Evolutionary conservation across 2,329 filamentous ascomycete species (phyloP).

Genomic region (Aspergillus intermedius): DNA sequence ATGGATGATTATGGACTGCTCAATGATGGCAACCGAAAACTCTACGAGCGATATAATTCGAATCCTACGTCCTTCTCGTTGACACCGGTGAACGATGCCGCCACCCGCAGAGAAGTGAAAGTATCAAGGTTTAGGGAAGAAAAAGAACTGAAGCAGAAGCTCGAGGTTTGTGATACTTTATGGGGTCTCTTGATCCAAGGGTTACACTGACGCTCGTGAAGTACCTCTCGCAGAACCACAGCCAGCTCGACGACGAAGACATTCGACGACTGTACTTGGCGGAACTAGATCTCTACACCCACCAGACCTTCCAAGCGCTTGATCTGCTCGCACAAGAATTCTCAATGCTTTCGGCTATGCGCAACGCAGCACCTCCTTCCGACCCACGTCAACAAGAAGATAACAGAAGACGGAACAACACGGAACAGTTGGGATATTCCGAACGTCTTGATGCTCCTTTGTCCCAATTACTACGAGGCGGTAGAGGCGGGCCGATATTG

Average conservation of each 20-base stretch:
- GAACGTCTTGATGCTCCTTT: slow-evolving; percentile 67
- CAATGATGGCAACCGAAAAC: slow-evolving; percentile 54
- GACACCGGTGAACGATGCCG: slow-evolving; percentile 59
- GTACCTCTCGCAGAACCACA: slow-evolving; percentile 55
- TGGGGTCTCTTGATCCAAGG: slow-evolving; percentile 18
- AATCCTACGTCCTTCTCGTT: slow-evolving; percentile 67
- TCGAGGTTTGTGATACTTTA: slow-evolving; percentile 53
- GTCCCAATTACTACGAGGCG: slow-evolving; percentile 41
- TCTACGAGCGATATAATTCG: slow-evolving; percentile 68
- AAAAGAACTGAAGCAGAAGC: slow-evolving; percentile 72
- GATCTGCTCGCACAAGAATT: slow-evolving; percentile 80
- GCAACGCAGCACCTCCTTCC: slow-evolving; percentile 38
- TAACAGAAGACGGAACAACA: slow-evolving; percentile 41
- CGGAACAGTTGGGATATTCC: slow-evolving; percentile 54
- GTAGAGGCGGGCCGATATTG: slow-evolving; percentile 64
- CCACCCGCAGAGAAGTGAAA: slow-evolving; percentile 70
- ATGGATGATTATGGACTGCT: slow-evolving; percentile 76
- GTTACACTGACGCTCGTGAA: slow-evolving; percentile 35
- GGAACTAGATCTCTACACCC: slow-evolving; percentile 64
- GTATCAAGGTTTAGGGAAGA: slow-evolving; percentile 80
- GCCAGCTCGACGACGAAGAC: slow-evolving; percentile 70
- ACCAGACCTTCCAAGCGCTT: slow-evolving; percentile 79
- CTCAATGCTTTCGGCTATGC: slow-evolving; percentile 71
- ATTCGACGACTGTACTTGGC: slow-evolving; percentile 72
- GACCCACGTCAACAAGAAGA: slow-evolving; percentile 29